These are phyloP conservation scores for Lachnellula suecica DNA, from an alignment of 2,329 filamentous ascomycete genomes.

Conservation along the genomic window DNA sequence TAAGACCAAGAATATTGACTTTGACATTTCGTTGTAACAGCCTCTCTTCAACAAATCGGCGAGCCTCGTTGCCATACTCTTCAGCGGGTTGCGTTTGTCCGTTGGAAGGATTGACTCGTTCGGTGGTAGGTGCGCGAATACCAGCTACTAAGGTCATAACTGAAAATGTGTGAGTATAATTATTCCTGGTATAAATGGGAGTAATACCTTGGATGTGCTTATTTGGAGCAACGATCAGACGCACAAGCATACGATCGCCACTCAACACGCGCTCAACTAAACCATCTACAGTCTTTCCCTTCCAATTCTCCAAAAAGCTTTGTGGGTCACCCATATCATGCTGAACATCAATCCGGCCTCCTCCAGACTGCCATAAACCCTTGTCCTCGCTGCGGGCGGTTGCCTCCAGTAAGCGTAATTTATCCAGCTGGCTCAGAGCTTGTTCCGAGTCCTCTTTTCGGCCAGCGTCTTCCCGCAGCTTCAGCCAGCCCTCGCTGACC, in stretches of 20 bases:
- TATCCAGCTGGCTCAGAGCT: conserved; percentile 68
- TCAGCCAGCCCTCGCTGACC: conserved; percentile 87
- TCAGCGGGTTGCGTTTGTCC: conserved; percentile 76
- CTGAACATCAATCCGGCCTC: conserved; percentile 68
- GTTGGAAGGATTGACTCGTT: conserved; percentile 72
- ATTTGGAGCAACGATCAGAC: conserved; percentile 75
- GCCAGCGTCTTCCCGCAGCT: conserved; percentile 90
- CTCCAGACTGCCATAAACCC: conserved; percentile 74
- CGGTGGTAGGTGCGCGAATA: conserved; percentile 85
- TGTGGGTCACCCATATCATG: conserved; percentile 80
- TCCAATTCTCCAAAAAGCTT: conserved; percentile 76
- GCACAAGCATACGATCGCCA: conserved; percentile 84
- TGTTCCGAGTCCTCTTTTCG: conserved; percentile 86
- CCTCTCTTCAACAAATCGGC: conserved; percentile 81
- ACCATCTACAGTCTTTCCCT: conserved; percentile 80
- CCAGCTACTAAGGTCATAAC: conserved; percentile 88
- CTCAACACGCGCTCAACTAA: conserved; percentile 89
- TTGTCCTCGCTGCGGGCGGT: conserved; percentile 76
- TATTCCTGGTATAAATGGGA: neutral
- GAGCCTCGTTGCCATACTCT: conserved; percentile 85
- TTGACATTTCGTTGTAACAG: conserved; percentile 84
- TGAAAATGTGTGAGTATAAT: conserved; percentile 45
- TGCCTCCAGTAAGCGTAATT: conserved; percentile 73
- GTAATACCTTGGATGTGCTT: conserved; percentile 63
- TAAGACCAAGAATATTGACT: conserved; percentile 80